phyloP scores from a whole-genome alignment of 2,329 filamentous ascomycete genomes.

The Pseudogymnoascus sp. region DNA sequence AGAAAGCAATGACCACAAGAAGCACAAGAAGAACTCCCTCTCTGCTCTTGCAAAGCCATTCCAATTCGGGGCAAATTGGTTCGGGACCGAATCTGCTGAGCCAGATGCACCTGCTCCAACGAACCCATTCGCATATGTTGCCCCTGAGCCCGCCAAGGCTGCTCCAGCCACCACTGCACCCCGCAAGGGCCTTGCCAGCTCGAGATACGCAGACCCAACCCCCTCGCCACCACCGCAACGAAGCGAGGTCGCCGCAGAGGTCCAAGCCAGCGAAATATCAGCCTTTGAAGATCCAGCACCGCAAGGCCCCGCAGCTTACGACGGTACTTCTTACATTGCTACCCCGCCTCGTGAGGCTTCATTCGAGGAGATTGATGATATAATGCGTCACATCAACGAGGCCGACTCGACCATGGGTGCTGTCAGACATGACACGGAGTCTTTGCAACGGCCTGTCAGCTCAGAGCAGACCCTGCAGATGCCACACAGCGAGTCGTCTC shows the following conservation, averaged over 20 bases:
- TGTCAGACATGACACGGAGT: slow-evolving; percentile 49
- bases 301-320: background rate
- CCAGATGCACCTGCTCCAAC: background rate
- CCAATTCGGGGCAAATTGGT: slow-evolving; percentile 26
- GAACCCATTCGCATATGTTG: background rate
- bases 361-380: slow-evolving; percentile 82
- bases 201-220: background rate
- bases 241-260: background rate
- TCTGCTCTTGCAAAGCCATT: slow-evolving; percentile 69
- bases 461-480: slow-evolving; percentile 9
- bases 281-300: background rate
- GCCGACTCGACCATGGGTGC: slow-evolving; percentile 61
- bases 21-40: slow-evolving; percentile 45
- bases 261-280: background rate
- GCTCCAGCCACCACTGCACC: background rate
- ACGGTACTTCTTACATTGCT: background rate
- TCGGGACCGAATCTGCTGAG: background rate
- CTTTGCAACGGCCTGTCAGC: slow-evolving; percentile 31
- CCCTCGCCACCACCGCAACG: background rate
- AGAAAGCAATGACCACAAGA: slow-evolving; percentile 18
- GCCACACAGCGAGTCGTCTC: slow-evolving; percentile 36
- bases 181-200: background rate
- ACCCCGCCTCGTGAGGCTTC: slow-evolving; percentile 25
- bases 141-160: slow-evolving; percentile 13
- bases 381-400: slow-evolving; percentile 79